These are phyloP conservation scores for Dactylellina leptospora DNA, from an alignment of 2,329 filamentous ascomycete genomes.

Conservation along the genomic window DNA sequence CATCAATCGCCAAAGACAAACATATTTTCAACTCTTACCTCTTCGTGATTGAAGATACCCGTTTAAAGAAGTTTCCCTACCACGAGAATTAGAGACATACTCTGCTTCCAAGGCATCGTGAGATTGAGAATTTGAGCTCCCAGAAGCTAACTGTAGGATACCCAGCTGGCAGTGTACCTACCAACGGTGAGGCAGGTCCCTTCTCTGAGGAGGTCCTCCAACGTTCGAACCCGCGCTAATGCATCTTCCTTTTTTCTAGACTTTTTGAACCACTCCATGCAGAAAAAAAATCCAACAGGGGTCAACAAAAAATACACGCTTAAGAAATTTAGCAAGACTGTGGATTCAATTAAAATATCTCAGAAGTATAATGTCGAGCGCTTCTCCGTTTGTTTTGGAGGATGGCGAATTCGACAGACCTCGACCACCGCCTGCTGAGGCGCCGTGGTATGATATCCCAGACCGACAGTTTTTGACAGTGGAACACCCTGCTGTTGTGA, in stretches of 20 bases:
- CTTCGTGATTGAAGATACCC: too few relatives aligned
- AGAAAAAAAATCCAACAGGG: constrained; percentile 23
- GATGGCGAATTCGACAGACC: constrained; percentile 19
- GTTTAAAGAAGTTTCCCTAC: too few relatives aligned
- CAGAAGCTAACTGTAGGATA: too few relatives aligned
- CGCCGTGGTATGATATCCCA: constrained; percentile 42
- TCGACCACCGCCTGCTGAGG: constrained; percentile 14
- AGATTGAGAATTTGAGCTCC: too few relatives aligned
- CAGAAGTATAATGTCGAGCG: constrained; percentile 14
- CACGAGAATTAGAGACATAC: too few relatives aligned
- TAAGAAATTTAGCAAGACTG: not conserved
- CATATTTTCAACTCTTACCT: too few relatives aligned
- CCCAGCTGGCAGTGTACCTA: too few relatives aligned
- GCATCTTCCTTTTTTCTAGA: constrained; percentile 2
- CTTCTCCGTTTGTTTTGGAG: not conserved
- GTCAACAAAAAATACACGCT: constrained; percentile 4
- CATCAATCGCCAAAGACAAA: too few relatives aligned
- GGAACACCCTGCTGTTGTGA: constrained; percentile 38
- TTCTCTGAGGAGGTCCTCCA: not conserved
- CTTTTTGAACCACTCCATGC: not conserved
- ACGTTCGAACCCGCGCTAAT: constrained; percentile 28
- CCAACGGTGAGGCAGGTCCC: too few relatives aligned
- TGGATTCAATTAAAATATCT: not conserved
- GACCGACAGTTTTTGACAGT: constrained; percentile 31
- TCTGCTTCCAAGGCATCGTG: too few relatives aligned